Conservation (phyloP, 2,329 filamentous ascomycete genomes). For the Chrysosporium keratinophilum region DNA sequence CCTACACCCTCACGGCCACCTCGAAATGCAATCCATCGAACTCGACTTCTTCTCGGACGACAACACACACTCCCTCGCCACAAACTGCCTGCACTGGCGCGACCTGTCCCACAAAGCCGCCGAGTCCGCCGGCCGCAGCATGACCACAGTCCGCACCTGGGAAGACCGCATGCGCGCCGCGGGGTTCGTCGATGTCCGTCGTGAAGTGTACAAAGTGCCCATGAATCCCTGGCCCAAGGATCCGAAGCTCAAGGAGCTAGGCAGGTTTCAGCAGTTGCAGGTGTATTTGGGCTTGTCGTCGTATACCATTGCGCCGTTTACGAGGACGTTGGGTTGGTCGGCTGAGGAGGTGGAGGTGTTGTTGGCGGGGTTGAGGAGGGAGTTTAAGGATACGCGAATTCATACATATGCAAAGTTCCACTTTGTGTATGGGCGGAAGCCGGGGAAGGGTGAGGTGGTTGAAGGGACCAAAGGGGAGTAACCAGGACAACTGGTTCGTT, state of each 20-base stretch:
- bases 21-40: conserved; percentile 38
- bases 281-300: conserved; percentile 14
- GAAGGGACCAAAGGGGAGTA: no score
- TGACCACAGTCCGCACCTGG: conserved; percentile 30
- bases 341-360: conserved; percentile 7
- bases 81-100: not conserved
- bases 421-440: conserved; percentile 11
- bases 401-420: conserved; percentile 14
- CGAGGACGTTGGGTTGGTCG: conserved; percentile 6
- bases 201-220: conserved; percentile 14
- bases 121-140: conserved; percentile 25
- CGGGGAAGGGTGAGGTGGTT: not conserved
- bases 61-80: conserved; percentile 15
- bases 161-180: conserved; percentile 39
- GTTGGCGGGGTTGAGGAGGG: conserved; percentile 4
- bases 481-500: no score
- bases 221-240: conserved; percentile 14
- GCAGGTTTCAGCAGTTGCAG: conserved; percentile 12
- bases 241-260: conserved; percentile 9
- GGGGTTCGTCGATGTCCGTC: conserved; percentile 43
- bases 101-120: conserved; percentile 2
- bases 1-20: conserved; percentile 42
- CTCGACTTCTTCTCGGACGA: conserved; percentile 24
- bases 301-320: conserved; percentile 17
- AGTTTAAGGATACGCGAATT: conserved; percentile 13